Conservation (phyloP, 2,329 filamentous ascomycete species). For the Dactylella cylindrospora region DNA sequence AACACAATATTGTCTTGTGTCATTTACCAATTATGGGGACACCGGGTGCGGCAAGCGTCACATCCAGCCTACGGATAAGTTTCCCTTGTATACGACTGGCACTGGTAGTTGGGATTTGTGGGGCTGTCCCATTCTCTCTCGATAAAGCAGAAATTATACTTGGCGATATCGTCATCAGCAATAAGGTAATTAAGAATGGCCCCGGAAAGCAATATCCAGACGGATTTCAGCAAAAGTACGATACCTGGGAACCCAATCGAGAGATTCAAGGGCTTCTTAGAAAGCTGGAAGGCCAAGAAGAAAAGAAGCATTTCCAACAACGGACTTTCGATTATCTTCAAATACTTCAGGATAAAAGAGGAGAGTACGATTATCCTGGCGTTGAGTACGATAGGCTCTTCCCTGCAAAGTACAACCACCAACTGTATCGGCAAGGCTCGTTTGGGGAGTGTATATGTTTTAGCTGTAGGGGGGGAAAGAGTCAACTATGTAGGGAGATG, state of each 20-base stretch:
- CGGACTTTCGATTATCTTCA: neutral
- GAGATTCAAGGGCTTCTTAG: constrained; percentile 32
- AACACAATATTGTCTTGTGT: constrained; percentile 39
- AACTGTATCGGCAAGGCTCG: neutral
- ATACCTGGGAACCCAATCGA: constrained; percentile 37
- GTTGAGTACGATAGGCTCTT: constrained; percentile 44
- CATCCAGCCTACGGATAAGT: constrained; percentile 19
- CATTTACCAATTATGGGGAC: constrained; percentile 39
- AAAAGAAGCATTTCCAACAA: neutral
- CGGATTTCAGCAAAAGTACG: constrained; percentile 43
- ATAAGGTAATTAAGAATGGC: constrained; percentile 46
- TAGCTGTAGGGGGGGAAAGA: neutral
- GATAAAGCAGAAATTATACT: constrained; percentile 47
- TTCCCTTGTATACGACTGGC: constrained; percentile 42
- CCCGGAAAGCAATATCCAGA: constrained; percentile 43
- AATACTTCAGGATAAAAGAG: constrained; percentile 16
- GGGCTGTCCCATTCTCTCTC: constrained; percentile 44
- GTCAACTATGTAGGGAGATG: neutral
- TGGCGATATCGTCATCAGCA: constrained; percentile 51
- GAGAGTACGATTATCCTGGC: constrained; percentile 35
- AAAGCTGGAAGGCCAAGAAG: constrained; percentile 22
- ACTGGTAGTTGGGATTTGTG: constrained; percentile 48
- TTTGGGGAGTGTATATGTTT: neutral
- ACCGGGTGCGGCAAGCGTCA: constrained; percentile 21
- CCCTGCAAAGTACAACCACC: constrained; percentile 17